Percentiles rank a stretch among this genome's conserved stretches.
These are phyloP conservation scores for Exophiala xenobiotica DNA, from an alignment of 2,329 filamentous ascomycete species.

Conservation along the genomic window DNA sequence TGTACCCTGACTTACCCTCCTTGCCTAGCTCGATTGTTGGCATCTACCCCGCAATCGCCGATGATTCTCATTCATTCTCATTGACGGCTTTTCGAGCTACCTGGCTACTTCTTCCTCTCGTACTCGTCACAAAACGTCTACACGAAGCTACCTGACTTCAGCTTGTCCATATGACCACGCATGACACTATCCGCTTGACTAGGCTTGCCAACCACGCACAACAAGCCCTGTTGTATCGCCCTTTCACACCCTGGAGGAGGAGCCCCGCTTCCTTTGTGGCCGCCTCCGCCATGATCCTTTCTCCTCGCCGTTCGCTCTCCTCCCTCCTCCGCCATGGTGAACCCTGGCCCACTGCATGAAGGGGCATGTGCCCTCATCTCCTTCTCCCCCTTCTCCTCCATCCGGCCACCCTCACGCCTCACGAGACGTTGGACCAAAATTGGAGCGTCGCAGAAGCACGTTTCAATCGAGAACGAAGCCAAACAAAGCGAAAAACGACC, in stretches of 20 bases:
- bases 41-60: slow-evolving; percentile 15
- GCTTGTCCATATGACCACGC: slow-evolving; percentile 12
- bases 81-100: neutral
- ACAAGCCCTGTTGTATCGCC: slow-evolving; percentile 2
- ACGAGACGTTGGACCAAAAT: slow-evolving; percentile 11
- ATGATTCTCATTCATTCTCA: neutral
- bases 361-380: slow-evolving; percentile 17
- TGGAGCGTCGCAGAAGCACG: slow-evolving; percentile 1
- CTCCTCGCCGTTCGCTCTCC: slow-evolving; percentile 11
- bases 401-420: slow-evolving; percentile 11
- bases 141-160: slow-evolving; percentile 1
- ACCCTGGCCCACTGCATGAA: slow-evolving; percentile 12
- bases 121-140: slow-evolving; percentile 14
- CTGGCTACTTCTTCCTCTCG: slow-evolving; percentile 4
- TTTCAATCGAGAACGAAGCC: neutral
- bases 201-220: neutral
- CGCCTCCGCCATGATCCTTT: neutral
- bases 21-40: neutral
- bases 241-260: neutral
- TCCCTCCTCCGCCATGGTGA: neutral
- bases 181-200: neutral
- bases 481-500: slow-evolving; percentile 7
- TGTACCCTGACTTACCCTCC: neutral
- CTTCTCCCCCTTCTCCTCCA: too few relatives aligned
- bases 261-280: slow-evolving; percentile 4